Evolutionary conservation across 768 basidiomycete species (phyloP).

Genomic region (Omphalotus guepiniiformis): DNA sequence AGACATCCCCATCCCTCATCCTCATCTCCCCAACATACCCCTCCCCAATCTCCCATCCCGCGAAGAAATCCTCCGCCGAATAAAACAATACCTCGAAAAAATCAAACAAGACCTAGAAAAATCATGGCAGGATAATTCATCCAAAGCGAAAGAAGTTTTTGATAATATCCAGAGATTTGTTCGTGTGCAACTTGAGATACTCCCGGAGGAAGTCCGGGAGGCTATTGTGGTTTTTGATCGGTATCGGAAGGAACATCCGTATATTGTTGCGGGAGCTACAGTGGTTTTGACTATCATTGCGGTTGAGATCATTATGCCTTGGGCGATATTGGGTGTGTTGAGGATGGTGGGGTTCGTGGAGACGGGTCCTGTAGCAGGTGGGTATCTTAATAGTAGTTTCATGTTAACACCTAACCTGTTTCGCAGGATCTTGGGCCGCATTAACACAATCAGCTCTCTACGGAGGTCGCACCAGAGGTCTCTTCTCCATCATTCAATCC

Average conservation of each 20-base stretch:
- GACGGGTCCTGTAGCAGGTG: conserved; percentile 2
- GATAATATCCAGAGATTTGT: not conserved
- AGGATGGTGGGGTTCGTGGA: not conserved
- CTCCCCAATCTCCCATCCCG: not conserved
- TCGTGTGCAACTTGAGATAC: not conserved
- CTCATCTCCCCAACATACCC: not conserved
- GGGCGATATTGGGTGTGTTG: not conserved
- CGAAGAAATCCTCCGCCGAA: not conserved
- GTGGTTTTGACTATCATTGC: not conserved
- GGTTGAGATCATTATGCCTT: not conserved
- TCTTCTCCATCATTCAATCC: not conserved
- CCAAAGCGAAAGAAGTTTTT: not conserved
- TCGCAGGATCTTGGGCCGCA: conserved; percentile 2
- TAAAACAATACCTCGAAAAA: too few relatives aligned
- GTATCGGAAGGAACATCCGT: not conserved
- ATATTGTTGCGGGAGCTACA: not conserved
- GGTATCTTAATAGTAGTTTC: not conserved
- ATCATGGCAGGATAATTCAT: not conserved
- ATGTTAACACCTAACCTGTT: not conserved
- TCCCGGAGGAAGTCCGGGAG: not conserved
- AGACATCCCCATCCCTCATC: too few relatives aligned
- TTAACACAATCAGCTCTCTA: not conserved
- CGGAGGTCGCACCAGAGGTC: not conserved
- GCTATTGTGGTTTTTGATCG: not conserved
- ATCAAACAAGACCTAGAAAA: not conserved